Evolutionary conservation across 1,139 yeast species (phyloP).

Genomic region (Martiniozyma asiatica): DNA sequence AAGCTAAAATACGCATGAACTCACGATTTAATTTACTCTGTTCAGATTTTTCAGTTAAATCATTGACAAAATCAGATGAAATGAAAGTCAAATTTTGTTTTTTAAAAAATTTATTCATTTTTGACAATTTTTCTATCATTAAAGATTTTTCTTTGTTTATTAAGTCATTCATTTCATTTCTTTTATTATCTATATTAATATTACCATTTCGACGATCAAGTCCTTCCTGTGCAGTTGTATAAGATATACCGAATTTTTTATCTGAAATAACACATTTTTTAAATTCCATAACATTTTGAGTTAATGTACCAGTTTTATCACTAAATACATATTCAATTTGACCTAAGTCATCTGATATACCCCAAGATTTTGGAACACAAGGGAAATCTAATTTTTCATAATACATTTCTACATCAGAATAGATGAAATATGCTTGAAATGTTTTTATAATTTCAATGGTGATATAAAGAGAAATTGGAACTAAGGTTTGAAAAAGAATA

Average conservation of each 20-base stretch:
- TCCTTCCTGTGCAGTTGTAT: conserved; percentile 52
- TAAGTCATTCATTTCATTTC: conserved; percentile 27
- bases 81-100: conserved; percentile 37
- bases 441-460: conserved; percentile 51
- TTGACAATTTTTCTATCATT: conserved; percentile 26
- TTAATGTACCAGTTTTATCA: conserved; percentile 51
- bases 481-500: conserved; percentile 45
- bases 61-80: conserved; percentile 35
- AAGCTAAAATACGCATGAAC: conserved; percentile 41
- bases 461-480: conserved; percentile 48
- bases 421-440: conserved; percentile 45
- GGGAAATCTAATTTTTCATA: conserved; percentile 42
- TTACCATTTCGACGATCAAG: conserved; percentile 40
- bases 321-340: conserved; percentile 51
- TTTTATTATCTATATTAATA: conserved; percentile 38
- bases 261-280: conserved; percentile 43
- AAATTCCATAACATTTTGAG: conserved; percentile 52
- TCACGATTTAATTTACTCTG: conserved; percentile 30
- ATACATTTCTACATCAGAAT: conserved; percentile 39
- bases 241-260: conserved; percentile 44
- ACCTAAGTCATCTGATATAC: conserved; percentile 53
- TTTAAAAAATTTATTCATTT: conserved; percentile 21
- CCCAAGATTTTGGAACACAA: conserved; percentile 52
- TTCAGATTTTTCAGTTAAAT: conserved; percentile 16
- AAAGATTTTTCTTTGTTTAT: conserved; percentile 28